Evolutionary conservation across 2,329 filamentous ascomycete species (phyloP).

Genomic region (Paraconiothyrium sp.): DNA sequence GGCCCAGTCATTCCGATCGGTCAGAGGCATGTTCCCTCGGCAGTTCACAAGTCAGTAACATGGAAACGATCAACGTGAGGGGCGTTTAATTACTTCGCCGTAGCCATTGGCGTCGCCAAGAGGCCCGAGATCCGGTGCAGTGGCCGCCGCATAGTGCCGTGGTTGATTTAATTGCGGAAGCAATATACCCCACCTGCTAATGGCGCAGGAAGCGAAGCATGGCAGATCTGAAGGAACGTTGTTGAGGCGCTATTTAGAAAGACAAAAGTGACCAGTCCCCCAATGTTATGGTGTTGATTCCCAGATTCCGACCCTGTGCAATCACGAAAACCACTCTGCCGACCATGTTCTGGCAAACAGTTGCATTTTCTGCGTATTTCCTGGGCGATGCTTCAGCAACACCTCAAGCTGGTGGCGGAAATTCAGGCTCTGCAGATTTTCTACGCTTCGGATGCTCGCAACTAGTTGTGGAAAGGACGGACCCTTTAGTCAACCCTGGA

Average conservation of each 20-base stretch:
- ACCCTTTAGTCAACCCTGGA: conserved; percentile 29
- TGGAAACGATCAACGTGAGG: neutral
- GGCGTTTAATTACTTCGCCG: conserved; percentile 3
- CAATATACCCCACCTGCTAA: neutral
- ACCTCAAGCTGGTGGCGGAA: conserved; percentile 7
- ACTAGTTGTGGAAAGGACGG: conserved; percentile 28
- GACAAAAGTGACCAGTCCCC: neutral
- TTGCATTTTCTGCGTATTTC: conserved; percentile 9
- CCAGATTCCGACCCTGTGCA: neutral
- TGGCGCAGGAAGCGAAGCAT: neutral
- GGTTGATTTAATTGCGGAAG: neutral
- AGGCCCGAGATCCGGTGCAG: neutral
- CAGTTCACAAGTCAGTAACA: neutral
- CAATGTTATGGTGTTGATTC: neutral
- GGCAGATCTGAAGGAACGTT: neutral
- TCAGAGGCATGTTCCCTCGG: neutral
- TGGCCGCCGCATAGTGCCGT: conserved; percentile 4
- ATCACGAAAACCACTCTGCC: neutral
- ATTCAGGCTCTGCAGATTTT: conserved; percentile 15
- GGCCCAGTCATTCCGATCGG: conserved; percentile 8
- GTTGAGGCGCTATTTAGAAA: neutral
- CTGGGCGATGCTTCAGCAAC: conserved; percentile 14
- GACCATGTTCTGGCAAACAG: conserved; percentile 17
- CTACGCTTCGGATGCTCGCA: conserved; percentile 32
- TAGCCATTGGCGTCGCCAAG: conserved; percentile 13